Conservation (phyloP, 768 basidiomycete species). For the Auricularia sp. region DNA sequence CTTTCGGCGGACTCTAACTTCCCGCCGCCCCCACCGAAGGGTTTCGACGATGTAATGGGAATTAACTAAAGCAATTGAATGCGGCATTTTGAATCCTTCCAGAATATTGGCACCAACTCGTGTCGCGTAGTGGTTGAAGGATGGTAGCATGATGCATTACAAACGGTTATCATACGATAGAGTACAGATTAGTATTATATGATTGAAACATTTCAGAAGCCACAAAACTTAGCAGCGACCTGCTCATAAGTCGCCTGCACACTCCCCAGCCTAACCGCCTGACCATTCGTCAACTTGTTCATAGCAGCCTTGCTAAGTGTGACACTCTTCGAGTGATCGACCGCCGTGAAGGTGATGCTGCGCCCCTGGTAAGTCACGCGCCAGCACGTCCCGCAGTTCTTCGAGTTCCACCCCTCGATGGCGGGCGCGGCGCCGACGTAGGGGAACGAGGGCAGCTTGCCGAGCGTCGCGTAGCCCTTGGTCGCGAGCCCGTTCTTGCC, state of each 20-base stretch:
- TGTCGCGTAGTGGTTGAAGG: too few relatives aligned
- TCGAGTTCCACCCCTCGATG: constrained; percentile 17
- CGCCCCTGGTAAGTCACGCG: constrained; percentile 14
- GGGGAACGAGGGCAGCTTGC: constrained; percentile 28
- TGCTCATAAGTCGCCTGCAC: constrained; percentile 6
- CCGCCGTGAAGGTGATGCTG: constrained; percentile 7
- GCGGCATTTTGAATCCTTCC: too few relatives aligned
- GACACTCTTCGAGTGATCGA: neutral
- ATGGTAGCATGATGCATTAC: too few relatives aligned
- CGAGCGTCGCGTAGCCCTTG: constrained; percentile 26
- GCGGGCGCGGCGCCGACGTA: constrained; percentile 27
- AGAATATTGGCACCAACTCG: too few relatives aligned
- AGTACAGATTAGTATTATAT: too few relatives aligned
- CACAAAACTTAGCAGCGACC: neutral
- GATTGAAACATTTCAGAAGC: neutral
- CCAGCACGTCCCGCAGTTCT: constrained; percentile 24
- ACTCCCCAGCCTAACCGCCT: constrained; percentile 11
- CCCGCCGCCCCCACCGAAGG: too few relatives aligned
- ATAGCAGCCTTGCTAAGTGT: constrained; percentile 10
- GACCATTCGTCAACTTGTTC: constrained; percentile 11
- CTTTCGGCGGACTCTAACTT: constrained; percentile 56
- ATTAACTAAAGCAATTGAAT: too few relatives aligned
- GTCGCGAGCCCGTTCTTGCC: constrained; percentile 27
- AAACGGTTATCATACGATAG: too few relatives aligned
- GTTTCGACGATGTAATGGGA: too few relatives aligned